Evolutionary conservation across 495 filamentous ascomycete genomes (phyloP).

Genomic region (Ascobolus immersus): DNA sequence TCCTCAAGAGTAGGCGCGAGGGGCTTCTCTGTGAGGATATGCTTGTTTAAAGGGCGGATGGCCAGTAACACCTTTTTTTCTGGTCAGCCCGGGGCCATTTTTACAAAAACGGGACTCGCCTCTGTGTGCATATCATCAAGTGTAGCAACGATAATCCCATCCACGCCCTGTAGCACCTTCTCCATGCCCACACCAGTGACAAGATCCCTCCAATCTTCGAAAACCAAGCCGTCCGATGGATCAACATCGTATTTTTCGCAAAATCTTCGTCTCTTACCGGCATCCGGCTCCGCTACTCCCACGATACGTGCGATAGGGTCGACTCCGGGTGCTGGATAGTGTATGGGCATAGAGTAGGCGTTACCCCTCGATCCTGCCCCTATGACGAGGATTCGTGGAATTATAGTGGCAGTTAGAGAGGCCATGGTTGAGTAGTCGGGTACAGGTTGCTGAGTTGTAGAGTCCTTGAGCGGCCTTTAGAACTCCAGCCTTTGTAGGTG

Average conservation of each 20-base stretch:
- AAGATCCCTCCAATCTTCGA: slow-evolving; percentile 50
- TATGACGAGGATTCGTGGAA: slow-evolving; percentile 46
- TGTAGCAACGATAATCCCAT: slow-evolving; percentile 70
- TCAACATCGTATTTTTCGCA: slow-evolving; percentile 33
- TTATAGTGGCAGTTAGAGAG: neutral
- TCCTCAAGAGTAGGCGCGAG: slow-evolving; percentile 52
- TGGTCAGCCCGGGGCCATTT: slow-evolving; percentile 26
- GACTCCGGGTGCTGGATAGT: neutral
- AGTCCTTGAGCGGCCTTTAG: too few relatives aligned
- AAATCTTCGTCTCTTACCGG: slow-evolving; percentile 46
- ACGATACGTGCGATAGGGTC: slow-evolving; percentile 34
- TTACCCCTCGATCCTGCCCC: slow-evolving; percentile 68
- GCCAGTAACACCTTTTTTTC: slow-evolving; percentile 8
- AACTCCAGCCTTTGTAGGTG: too few relatives aligned
- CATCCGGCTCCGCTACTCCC: slow-evolving; percentile 59
- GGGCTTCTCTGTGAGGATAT: slow-evolving; percentile 90
- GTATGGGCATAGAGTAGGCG: slow-evolving; percentile 44
- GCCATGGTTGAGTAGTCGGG: neutral
- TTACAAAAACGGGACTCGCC: slow-evolving; percentile 29
- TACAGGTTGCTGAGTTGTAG: too few relatives aligned
- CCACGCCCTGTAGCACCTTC: slow-evolving; percentile 33
- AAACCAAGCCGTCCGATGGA: slow-evolving; percentile 32
- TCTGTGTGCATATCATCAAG: slow-evolving; percentile 68
- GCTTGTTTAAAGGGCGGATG: slow-evolving; percentile 30
- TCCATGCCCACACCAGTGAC: slow-evolving; percentile 30